phyloP scores from a whole-genome alignment of 1,284 basidiomycete genomes.

The Sanghuangporus baumii region DNA sequence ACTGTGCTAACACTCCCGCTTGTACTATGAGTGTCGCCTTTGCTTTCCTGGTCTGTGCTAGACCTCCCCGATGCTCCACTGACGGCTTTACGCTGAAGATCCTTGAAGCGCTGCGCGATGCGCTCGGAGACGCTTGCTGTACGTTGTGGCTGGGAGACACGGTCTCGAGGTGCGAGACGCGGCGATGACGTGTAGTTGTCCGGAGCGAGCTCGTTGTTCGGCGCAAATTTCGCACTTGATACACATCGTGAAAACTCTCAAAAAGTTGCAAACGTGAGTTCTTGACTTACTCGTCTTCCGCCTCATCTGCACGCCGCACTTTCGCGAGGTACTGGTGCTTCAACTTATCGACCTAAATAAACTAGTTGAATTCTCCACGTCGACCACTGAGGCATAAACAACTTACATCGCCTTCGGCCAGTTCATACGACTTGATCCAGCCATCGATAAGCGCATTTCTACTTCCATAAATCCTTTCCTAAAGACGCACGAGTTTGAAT shows the following conservation, averaged over 20 bases:
- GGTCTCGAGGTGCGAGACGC: slow-evolving; percentile 52
- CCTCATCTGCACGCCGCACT: slow-evolving; percentile 77
- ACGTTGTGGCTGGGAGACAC: slow-evolving; percentile 37
- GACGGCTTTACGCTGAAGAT: slow-evolving; percentile 58
- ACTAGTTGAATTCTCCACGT: neutral
- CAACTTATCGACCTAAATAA: slow-evolving; percentile 49
- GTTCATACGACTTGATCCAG: slow-evolving; percentile 69
- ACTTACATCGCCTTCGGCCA: slow-evolving; percentile 51
- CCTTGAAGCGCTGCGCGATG: slow-evolving; percentile 66
- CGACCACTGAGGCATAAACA: neutral
- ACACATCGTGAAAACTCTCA: slow-evolving; percentile 4
- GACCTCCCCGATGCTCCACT: slow-evolving; percentile 31
- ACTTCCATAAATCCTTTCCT: slow-evolving; percentile 58
- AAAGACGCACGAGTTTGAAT: neutral
- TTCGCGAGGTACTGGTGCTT: slow-evolving; percentile 77
- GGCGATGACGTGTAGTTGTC: slow-evolving; percentile 78
- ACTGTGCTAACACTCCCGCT: slow-evolving; percentile 13
- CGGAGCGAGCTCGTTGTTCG: slow-evolving; percentile 43
- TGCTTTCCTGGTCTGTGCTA: slow-evolving; percentile 17
- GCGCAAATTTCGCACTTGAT: slow-evolving; percentile 76
- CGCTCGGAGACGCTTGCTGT: slow-evolving; percentile 73
- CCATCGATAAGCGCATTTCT: slow-evolving; percentile 56
- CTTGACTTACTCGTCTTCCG: slow-evolving; percentile 78
- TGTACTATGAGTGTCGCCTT: neutral
- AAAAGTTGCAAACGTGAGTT: slow-evolving; percentile 6